phyloP scores from a whole-genome alignment of 441 rosid genomes.

The Sinapis alba region DNA sequence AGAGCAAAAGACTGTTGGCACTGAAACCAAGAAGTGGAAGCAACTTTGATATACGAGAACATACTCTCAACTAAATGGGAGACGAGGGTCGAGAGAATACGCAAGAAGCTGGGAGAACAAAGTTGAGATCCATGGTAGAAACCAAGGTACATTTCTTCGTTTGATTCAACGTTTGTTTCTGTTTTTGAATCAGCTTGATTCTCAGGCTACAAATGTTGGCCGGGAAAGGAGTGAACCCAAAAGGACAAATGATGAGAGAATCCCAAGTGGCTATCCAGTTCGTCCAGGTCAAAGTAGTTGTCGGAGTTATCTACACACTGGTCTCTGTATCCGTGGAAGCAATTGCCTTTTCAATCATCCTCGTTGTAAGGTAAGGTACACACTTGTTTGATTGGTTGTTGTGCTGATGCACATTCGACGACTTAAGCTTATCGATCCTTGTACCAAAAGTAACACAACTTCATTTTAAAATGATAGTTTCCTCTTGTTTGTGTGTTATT shows the following conservation, averaged over 20 bases:
- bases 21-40: neutral
- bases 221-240: neutral
- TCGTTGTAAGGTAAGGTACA: neutral
- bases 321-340: neutral
- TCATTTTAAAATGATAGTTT: neutral
- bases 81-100: neutral
- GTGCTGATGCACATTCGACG: neutral
- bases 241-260: neutral
- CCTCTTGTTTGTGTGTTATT: too few relatives aligned
- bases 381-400: too few relatives aligned
- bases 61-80: neutral
- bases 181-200: too few relatives aligned
- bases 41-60: neutral
- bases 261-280: neutral
- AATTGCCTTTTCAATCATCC: neutral
- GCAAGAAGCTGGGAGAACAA: neutral
- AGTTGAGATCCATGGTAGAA: slow-evolving; percentile 8
- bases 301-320: neutral
- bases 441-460: neutral
- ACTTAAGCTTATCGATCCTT: neutral
- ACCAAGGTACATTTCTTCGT: neutral
- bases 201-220: neutral
- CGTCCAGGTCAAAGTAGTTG: neutral
- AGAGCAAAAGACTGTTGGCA: neutral
- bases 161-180: neutral